Conservation (phyloP, 2,329 filamentous ascomycete genomes). For the Rhexocercosporidium sp. region DNA sequence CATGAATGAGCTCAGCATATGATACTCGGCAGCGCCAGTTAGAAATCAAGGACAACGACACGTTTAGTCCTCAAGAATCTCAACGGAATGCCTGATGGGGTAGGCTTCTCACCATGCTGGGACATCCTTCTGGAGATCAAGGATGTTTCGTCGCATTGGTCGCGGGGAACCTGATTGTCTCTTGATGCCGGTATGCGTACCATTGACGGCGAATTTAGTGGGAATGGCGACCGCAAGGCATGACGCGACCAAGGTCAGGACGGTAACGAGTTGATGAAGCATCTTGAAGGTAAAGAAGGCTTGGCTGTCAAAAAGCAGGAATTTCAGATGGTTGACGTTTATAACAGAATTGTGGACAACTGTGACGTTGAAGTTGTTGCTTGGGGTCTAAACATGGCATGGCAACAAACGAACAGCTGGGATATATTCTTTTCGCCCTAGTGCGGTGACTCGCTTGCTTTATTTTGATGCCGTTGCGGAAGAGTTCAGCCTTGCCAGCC, state of each 20-base stretch:
- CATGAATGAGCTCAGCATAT: neutral
- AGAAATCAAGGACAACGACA: neutral
- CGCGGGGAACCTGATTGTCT: slow-evolving; percentile 24
- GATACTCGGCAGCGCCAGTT: neutral
- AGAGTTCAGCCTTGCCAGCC: slow-evolving; percentile 10
- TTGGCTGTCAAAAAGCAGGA: neutral
- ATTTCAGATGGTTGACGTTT: neutral
- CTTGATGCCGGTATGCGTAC: slow-evolving; percentile 30
- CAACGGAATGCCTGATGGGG: neutral
- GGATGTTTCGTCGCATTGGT: slow-evolving; percentile 34
- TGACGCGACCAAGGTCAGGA: neutral
- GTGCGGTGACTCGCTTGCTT: neutral
- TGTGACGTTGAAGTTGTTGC: neutral
- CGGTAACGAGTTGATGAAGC: slow-evolving; percentile 4
- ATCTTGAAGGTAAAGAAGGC: neutral
- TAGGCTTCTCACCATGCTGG: slow-evolving; percentile 23
- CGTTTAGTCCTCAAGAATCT: neutral
- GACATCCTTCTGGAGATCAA: slow-evolving; percentile 32
- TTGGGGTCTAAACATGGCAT: neutral
- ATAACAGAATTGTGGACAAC: neutral
- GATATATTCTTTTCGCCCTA: neutral
- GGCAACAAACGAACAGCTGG: neutral
- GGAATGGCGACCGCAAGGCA: slow-evolving; percentile 4
- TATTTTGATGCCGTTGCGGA: neutral
- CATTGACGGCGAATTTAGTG: slow-evolving; percentile 20